Base-by-base conservation (phyloP, 768 basidiomycete genomes). In the Dentipellis sp. region DNA sequence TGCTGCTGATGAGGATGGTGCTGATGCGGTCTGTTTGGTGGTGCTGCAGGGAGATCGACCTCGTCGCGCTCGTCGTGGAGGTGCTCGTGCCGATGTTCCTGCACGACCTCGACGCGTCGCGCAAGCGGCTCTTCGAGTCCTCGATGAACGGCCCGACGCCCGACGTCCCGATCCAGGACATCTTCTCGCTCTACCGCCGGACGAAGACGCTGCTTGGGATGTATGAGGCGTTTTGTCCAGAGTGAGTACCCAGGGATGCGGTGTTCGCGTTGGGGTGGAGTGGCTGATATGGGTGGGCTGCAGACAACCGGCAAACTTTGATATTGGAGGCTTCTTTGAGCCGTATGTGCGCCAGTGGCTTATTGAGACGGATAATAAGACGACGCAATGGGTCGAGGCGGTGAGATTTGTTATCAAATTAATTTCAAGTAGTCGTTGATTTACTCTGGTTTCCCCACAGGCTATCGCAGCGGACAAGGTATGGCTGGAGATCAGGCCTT, bases 361-460 rank as follows among this genome's bases (percentile, higher is more conserved):
- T 22, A 63, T 80, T n/a, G 86, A 86, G 57, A 97, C 91, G 0
- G 89, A 94, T 62, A 81, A 75, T 56, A 95, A 92, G 75, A 97
- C 95, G 8, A 78, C 80, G 47, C 86, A 93, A 58, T 99, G 97
- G 97, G 95, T 97, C 5, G 81, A 94, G 67, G 85, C 86, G 58
- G 91, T 92, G 60, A 69, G 90, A 78, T 1, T 6, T 7, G 11
- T 2, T 17, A 10, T 6, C 23, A 10, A n/a, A 51, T 49, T 46
- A 50, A n/a, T 8, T 39, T 36, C 34, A 4, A 2, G 35, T 3
- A 4, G 42, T 9, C n/a, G 16, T 45, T 17, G 42, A 14, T 49
- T 55, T 21, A 14, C 34, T 50, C 58, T 42, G 51, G 42, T 17
- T 62, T 42, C 19, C 19, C 40, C 56, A 7, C 64, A 90, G 82